Evolutionary conservation across 2,329 filamentous ascomycete genomes (phyloP), one percentile per base, ranked within the genome.

Genomic region (Colletotrichum gigasporum): DNA sequence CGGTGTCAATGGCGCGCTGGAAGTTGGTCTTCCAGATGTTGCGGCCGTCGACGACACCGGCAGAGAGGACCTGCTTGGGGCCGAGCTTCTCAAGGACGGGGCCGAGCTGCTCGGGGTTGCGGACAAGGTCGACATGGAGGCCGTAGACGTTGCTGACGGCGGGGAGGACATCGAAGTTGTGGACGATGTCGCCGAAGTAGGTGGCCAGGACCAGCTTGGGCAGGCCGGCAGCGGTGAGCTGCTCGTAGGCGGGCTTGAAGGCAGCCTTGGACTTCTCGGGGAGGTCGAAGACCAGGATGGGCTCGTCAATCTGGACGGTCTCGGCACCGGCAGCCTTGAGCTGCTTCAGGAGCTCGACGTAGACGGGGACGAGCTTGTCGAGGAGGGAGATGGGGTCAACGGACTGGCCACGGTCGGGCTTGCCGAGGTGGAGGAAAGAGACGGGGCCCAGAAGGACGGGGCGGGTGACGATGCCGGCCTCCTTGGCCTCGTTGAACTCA

Each of bases 1-100:
- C 91, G 69, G 85, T 88, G 86, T 96, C 94, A 70, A 99, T 96
- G 76, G 96, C 94, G 74, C 89, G 89, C 89, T 97, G 92, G 85
- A 97, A 91, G 90, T 98, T 97, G 83, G 94, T 97, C 92, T 99
- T 99, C 96, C 96, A 99, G 87, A 99, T 98, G 89, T 99, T 99
- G 76, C 96, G 94, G 75, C 96, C 96, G 75, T 99, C 94, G 71
- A 99, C 96, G 73, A 99, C 92, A 93, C 96, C 96, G 70, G 90
- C 91, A 71, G 96, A 99, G 71, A 99, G 90, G 72, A 94, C 82
- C 78, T 97, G 96, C 80, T 94, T 93, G 78, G 93, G 82, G 79
- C 93, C 94, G 70, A 99, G 89, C 75, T 94, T 90, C 75, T 84
- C 86, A 72, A 93, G 80, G 74, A 99, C 93, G 70, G 91, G 88